Conservation (phyloP, 352 stramenopile genomes). For the Thalassiosira mediterranea region DNA sequence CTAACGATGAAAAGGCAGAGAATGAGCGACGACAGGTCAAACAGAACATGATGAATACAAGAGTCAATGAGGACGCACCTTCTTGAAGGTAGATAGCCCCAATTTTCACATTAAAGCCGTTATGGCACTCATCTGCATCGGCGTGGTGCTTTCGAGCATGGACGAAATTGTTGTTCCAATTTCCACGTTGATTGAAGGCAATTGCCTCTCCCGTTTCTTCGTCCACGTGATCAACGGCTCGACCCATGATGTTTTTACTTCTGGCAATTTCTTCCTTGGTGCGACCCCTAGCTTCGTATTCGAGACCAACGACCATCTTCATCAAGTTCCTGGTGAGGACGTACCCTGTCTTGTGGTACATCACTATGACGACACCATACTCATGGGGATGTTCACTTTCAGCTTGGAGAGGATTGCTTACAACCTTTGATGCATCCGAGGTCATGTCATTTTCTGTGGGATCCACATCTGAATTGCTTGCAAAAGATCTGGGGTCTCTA, state of each 20-base stretch:
- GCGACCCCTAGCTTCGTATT: not conserved
- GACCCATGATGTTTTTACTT: not conserved
- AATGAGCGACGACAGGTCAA: too few species aligned
- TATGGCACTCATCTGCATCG: too few species aligned
- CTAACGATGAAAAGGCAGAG: too few species aligned
- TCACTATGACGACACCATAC: conserved; percentile 18
- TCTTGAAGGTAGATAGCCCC: conserved; percentile 49
- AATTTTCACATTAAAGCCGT: conserved; percentile 17
- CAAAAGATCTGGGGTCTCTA: too few species aligned
- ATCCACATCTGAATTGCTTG: too few species aligned
- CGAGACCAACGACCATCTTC: conserved; percentile 13
- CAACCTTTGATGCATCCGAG: too few species aligned
- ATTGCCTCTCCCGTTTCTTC: conserved; percentile 14
- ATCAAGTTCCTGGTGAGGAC: conserved; percentile 31
- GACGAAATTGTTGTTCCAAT: conserved; percentile 23
- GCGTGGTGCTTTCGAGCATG: conserved; percentile 21
- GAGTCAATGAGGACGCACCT: too few species aligned
- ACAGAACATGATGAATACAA: too few species aligned
- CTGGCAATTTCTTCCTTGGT: too few species aligned
- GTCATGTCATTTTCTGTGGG: too few species aligned
- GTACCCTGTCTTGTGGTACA: conserved; percentile 50
- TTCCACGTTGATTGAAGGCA: conserved; percentile 40
- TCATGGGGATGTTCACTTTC: conserved; percentile 18
- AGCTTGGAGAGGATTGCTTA: not conserved
- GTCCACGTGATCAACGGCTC: conserved; percentile 10